Evolutionary conservation across 2,329 filamentous ascomycete species (phyloP).

Genomic region (Phaeosphaeriaceae sp.): DNA sequence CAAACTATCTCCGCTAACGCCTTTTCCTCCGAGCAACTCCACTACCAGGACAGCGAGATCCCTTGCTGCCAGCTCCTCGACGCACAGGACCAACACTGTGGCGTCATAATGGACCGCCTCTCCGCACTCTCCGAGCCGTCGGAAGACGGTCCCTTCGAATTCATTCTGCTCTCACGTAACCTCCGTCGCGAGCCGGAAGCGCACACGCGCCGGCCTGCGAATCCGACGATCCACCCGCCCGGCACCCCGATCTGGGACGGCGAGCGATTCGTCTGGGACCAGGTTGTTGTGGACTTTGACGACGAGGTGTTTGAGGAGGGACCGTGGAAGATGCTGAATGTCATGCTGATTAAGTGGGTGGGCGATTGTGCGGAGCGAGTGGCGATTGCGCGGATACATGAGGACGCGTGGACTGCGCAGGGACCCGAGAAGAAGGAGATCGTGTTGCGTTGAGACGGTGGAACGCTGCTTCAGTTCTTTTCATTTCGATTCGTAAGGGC

Average conservation of each 20-base stretch:
- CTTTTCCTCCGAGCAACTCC: conserved; percentile 35
- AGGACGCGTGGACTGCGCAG: conserved; percentile 35
- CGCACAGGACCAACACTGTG: conserved; percentile 28
- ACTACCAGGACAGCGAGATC: conserved; percentile 26
- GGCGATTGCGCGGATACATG: conserved; percentile 41
- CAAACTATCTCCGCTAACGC: conserved; percentile 31
- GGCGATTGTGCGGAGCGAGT: conserved; percentile 34
- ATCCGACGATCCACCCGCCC: conserved; percentile 35
- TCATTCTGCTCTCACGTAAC: conserved; percentile 38
- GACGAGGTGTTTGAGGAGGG: conserved; percentile 26
- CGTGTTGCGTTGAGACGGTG: conserved; percentile 24
- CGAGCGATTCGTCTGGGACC: conserved; percentile 35
- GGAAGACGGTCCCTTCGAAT: conserved; percentile 32
- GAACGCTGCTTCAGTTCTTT: not conserved
- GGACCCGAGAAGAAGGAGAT: conserved; percentile 31
- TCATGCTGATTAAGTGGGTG: conserved; percentile 42
- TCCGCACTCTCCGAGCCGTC: conserved; percentile 23
- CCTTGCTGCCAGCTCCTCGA: conserved; percentile 36
- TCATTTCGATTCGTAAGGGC: not conserved
- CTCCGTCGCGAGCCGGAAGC: conserved; percentile 25
- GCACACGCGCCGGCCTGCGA: conserved; percentile 15
- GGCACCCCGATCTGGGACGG: conserved; percentile 43
- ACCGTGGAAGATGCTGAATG: conserved; percentile 43
- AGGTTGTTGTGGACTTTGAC: conserved; percentile 35
- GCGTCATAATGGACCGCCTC: conserved; percentile 42